A percentile compares a stretch with the other conserved stretches of the same genome.
Evolutionary conservation across 352 stramenopile species (phyloP).

Genomic region (Pythium folliculosum): DNA sequence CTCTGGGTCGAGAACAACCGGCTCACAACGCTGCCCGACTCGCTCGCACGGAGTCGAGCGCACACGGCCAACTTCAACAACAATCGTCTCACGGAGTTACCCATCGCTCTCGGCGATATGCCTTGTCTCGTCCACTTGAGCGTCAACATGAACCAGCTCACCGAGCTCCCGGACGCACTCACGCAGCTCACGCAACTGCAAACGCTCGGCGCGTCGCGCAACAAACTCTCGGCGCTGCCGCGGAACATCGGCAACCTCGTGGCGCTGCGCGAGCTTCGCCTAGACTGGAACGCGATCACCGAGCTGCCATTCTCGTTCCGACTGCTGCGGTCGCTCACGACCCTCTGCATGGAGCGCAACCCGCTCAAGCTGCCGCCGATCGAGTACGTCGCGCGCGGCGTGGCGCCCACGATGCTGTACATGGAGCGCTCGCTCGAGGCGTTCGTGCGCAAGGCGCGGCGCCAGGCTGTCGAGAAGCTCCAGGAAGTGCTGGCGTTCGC

Average conservation of each 20-base stretch:
- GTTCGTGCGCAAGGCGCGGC: constrained; percentile 47
- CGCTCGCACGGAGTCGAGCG: constrained; percentile 41
- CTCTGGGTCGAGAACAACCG: constrained; percentile 59
- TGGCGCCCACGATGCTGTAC: constrained; percentile 46
- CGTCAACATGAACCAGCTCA: constrained; percentile 58
- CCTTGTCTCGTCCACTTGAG: constrained; percentile 40
- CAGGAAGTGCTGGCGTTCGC: constrained; percentile 44
- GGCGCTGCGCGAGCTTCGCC: constrained; percentile 44
- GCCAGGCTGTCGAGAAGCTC: constrained; percentile 51
- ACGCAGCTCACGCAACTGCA: constrained; percentile 37
- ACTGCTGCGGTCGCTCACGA: constrained; percentile 32
- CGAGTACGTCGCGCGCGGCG: constrained; percentile 52
- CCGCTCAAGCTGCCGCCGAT: constrained; percentile 48
- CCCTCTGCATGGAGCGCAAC: constrained; percentile 66
- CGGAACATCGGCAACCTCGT: constrained; percentile 52
- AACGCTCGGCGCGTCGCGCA: constrained; percentile 49
- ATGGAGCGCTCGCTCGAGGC: constrained; percentile 56
- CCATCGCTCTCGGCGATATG: constrained; percentile 44
- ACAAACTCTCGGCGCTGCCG: constrained; percentile 43
- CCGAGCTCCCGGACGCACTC: constrained; percentile 45
- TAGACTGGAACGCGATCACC: constrained; percentile 68
- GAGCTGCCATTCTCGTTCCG: constrained; percentile 72
- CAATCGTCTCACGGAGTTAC: constrained; percentile 43
- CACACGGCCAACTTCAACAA: constrained; percentile 45
- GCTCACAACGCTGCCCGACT: constrained; percentile 41